A percentile compares a stretch with the other conserved stretches of the same genome.
Evolutionary conservation across 352 stramenopile genomes (phyloP).

Genomic region (Sclerospora graminicola): DNA sequence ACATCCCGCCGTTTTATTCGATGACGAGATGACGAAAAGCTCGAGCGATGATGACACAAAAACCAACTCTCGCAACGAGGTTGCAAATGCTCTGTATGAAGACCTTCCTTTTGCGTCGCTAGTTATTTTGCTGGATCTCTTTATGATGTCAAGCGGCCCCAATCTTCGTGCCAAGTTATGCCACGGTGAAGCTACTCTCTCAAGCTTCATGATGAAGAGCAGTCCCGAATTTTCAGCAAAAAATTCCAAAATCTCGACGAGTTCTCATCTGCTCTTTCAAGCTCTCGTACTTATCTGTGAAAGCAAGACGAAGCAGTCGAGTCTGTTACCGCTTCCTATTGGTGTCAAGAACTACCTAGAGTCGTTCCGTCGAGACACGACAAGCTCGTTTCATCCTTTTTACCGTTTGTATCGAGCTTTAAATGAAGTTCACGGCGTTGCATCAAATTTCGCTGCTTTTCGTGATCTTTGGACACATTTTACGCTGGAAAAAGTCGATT

Average conservation of each 20-base stretch:
- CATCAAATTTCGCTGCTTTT: conserved; percentile 18
- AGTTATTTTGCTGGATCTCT: conserved; percentile 48
- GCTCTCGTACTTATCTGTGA: conserved; percentile 22
- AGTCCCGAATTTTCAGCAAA: background rate
- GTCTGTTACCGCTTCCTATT: background rate
- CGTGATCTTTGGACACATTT: conserved; percentile 13
- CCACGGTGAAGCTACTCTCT: conserved; percentile 47
- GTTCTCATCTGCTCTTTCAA: conserved; percentile 30
- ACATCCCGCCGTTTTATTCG: conserved; percentile 25
- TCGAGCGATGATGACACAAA: background rate
- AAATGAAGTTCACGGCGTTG: background rate
- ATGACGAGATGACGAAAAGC: background rate
- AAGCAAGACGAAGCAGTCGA: background rate
- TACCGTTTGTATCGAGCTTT: conserved; percentile 29
- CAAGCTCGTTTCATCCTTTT: conserved; percentile 53
- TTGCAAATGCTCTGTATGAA: conserved; percentile 38
- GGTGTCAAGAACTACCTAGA: conserved; percentile 3
- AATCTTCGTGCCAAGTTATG: conserved; percentile 68
- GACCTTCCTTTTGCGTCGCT: conserved; percentile 29
- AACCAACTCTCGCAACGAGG: background rate
- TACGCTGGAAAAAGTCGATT: conserved; percentile 7
- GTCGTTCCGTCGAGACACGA: conserved; percentile 12
- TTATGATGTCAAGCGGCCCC: conserved; percentile 57
- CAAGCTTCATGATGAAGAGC: conserved; percentile 4
- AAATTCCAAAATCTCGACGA: conserved; percentile 11